These are phyloP conservation scores for Marasmius fiardii DNA, from an alignment of 1,284 basidiomycete species.

Conservation along the genomic window DNA sequence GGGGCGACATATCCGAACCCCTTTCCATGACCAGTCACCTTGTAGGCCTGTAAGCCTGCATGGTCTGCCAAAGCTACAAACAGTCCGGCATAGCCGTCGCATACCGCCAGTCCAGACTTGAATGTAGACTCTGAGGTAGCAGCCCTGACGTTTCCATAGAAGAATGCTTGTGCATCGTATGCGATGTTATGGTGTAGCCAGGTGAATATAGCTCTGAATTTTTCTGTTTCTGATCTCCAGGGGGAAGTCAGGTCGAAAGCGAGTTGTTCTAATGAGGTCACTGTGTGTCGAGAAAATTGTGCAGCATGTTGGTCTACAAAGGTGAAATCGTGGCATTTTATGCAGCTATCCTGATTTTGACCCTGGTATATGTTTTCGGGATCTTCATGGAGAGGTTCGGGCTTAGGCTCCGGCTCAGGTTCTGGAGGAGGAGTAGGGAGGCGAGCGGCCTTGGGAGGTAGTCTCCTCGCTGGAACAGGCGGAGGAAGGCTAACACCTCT, in stretches of 20 bases:
- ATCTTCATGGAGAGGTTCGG: conserved; percentile 12
- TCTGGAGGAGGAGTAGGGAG: conserved; percentile 29
- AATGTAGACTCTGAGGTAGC: conserved; percentile 34
- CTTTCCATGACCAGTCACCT: conserved; percentile 43
- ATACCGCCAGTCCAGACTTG: conserved; percentile 39
- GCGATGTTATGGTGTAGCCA: conserved; percentile 44
- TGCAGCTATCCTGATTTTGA: conserved; percentile 24
- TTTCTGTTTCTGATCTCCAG: conserved; percentile 38
- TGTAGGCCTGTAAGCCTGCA: conserved; percentile 34
- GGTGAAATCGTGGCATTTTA: conserved; percentile 42
- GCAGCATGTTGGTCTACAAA: conserved; percentile 38
- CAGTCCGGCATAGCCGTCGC: conserved; percentile 43
- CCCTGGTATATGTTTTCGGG: conserved; percentile 10
- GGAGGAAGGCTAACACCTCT: conserved; percentile 12
- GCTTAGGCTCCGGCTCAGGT: conserved; percentile 17
- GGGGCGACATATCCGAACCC: conserved; percentile 36
- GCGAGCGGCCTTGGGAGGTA: conserved; percentile 26
- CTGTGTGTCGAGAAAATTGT: conserved; percentile 36
- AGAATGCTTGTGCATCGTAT: conserved; percentile 38
- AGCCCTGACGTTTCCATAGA: conserved; percentile 33
- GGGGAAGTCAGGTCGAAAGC: conserved; percentile 36
- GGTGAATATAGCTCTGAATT: conserved; percentile 40
- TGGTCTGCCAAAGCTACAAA: conserved; percentile 34
- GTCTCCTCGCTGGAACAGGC: conserved; percentile 19
- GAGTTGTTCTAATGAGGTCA: conserved; percentile 33